Evolutionary conservation across 192 early-diverging fungal genomes (phyloP), one percentile per base, ranked within the genome.

Genomic region (Geranomyces variabilis): DNA sequence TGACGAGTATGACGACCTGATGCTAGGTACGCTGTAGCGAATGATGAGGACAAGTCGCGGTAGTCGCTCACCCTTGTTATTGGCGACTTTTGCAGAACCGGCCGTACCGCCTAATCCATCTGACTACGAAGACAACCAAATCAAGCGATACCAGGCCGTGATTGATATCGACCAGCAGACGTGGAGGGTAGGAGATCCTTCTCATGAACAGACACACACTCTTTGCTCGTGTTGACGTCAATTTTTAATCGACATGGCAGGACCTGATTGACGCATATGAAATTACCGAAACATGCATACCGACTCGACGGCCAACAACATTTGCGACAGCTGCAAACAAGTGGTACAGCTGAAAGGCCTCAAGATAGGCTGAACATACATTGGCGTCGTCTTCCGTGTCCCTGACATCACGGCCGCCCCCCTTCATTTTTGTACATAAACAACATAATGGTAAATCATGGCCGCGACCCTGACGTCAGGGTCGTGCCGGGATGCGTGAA

Each of bases 201-300:
- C 8, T 45, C 61, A 22, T 22, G 8, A 44, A 8, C 41, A 8
- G 26, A 12, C 66, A 26, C 19, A 14, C 5, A 47, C 17, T 14
- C 21, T 34, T 19, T 19, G 29, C 43, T 4, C 12, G 2, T n/a
- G 26, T 7, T 45, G 1, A 15, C 1, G 43, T 5, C 14, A 71
- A 55, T 57, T 24, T 33, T 47, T 24, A 7, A 41, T 58, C 34
- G 10, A 33, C 22, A 26, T 24, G 28, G n/a, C 74, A 89, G 87
- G 81, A 89, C 31, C 78, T 92, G 7, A 87, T 91, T 26, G 80
- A 90, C 17, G 83, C 81, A 2, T 93, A 89, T 68, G 74, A 77
- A 44, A 91, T 95, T 46, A 60, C 55, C 17, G 56, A 78, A 30
- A 75, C 85, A 13, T 78, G 82, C 46, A 93, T 95, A 65, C 91